Conservation (phyloP, 129 eudicot species). For the Calendula officinalis region DNA sequence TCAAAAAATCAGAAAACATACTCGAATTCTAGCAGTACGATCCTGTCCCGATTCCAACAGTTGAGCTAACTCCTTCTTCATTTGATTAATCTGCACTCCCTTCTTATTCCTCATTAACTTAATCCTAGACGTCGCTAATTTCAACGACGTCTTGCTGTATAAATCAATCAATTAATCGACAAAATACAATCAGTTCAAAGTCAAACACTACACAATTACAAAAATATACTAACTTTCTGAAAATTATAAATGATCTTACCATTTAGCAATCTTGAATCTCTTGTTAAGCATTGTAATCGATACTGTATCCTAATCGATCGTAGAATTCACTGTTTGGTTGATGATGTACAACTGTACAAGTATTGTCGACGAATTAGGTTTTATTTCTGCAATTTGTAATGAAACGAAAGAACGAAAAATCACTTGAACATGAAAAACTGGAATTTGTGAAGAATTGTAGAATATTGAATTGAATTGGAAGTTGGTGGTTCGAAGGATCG, state of each 20-base stretch:
- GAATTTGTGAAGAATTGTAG: constrained; percentile 14
- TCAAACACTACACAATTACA: constrained; percentile 25
- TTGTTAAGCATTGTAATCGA: constrained; percentile 28
- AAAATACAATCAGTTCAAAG: constrained; percentile 18
- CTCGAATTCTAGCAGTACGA: constrained; percentile 85
- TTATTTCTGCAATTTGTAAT: constrained; percentile 7
- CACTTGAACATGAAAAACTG: neutral
- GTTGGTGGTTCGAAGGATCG: constrained; percentile 11
- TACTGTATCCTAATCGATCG: neutral
- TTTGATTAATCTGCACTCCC: constrained; percentile 57
- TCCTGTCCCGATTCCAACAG: constrained; percentile 73
- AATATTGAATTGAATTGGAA: constrained; percentile 11
- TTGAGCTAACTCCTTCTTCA: constrained; percentile 81
- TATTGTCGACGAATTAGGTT: constrained; percentile 1
- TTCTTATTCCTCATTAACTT: constrained; percentile 86
- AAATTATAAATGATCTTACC: constrained; percentile 19
- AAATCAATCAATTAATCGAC: constrained; percentile 20
- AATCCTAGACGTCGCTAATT: constrained; percentile 62
- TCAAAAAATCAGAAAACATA: constrained; percentile 24
- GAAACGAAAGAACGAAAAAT: constrained; percentile 3
- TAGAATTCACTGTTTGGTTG: constrained; percentile 18
- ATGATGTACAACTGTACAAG: neutral
- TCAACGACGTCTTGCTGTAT: constrained; percentile 84
- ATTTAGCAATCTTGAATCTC: constrained; percentile 33
- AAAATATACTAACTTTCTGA: neutral